Conservation (phyloP, 345 rosid genomes). For the Angophora floribunda region DNA sequence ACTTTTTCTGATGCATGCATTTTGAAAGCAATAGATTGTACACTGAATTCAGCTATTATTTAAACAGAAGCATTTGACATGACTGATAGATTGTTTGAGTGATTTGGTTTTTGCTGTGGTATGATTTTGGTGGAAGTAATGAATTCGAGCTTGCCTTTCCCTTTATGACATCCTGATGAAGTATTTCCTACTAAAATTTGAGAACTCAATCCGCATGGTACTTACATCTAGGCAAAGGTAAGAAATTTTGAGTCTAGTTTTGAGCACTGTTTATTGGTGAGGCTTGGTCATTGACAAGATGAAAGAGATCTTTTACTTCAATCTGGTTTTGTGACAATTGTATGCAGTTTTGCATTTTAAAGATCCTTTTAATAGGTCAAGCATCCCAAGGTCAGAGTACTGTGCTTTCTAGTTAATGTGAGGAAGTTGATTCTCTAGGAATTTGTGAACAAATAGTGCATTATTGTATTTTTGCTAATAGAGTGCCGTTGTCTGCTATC, state of each 20-base stretch:
- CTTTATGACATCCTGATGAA: background rate
- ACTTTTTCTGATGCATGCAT: background rate
- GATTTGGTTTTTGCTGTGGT: background rate
- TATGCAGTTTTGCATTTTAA: background rate
- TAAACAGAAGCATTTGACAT: background rate
- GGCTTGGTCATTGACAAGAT: background rate
- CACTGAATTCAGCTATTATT: background rate
- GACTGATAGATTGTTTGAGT: background rate
- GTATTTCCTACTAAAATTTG: background rate
- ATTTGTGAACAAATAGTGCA: background rate
- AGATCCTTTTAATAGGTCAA: background rate
- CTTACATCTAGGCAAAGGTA: background rate
- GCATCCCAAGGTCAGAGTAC: background rate
- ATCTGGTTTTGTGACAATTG: background rate
- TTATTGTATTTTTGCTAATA: background rate
- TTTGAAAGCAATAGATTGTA: background rate
- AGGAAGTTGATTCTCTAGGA: background rate
- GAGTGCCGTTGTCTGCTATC: background rate
- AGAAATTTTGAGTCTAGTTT: background rate
- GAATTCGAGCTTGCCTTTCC: background rate
- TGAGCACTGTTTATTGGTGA: background rate
- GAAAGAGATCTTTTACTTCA: background rate
- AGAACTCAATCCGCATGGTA: background rate
- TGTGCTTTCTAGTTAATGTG: background rate
- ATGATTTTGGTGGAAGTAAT: background rate